Evolutionary conservation across 441 rosid species (phyloP).

Genomic region (Capsella rubella): DNA sequence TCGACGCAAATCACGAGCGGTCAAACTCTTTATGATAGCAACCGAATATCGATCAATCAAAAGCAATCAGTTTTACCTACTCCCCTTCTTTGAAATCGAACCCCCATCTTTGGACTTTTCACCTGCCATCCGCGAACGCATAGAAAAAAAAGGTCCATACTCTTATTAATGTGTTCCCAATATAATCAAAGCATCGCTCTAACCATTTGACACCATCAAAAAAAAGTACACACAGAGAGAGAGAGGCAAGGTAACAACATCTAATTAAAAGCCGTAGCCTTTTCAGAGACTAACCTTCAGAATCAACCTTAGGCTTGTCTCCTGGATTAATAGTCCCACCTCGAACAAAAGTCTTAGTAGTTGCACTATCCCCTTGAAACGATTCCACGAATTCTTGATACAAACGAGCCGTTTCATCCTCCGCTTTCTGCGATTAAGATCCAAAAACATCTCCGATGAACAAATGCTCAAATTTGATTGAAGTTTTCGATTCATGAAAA

Average conservation of each 20-base stretch:
- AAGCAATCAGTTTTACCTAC: conserved; percentile 94
- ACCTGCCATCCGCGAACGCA: conserved; percentile 99
- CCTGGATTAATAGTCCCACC: conserved; percentile 93
- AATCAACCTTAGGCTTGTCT: conserved; percentile 65
- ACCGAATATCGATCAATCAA: conserved; percentile 61
- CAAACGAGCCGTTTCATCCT: conserved; percentile 94
- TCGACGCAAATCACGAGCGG: not conserved
- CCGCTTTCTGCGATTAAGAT: conserved; percentile 65
- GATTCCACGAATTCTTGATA: conserved; percentile 97
- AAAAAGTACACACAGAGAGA: conserved; percentile 37
- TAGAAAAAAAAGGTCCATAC: conserved; percentile 92
- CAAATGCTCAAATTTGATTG: conserved; percentile 4
- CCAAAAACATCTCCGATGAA: conserved; percentile 8
- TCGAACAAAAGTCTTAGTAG: conserved; percentile 93
- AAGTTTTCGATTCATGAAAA: conserved; percentile 2
- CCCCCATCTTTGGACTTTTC: conserved; percentile 99
- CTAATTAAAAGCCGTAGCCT: not conserved
- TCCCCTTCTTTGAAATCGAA: conserved; percentile 99
- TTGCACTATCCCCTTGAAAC: conserved; percentile 78
- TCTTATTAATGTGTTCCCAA: conserved; percentile 83
- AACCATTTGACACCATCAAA: conserved; percentile 63
- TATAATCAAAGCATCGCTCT: conserved; percentile 57
- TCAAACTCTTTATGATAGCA: conserved; percentile 43
- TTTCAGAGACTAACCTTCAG: conserved; percentile 74
- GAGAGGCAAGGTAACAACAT: conserved; percentile 12